phyloP scores from a whole-genome alignment of 805 yeast species.

The Metschnikowia cubensis region DNA sequence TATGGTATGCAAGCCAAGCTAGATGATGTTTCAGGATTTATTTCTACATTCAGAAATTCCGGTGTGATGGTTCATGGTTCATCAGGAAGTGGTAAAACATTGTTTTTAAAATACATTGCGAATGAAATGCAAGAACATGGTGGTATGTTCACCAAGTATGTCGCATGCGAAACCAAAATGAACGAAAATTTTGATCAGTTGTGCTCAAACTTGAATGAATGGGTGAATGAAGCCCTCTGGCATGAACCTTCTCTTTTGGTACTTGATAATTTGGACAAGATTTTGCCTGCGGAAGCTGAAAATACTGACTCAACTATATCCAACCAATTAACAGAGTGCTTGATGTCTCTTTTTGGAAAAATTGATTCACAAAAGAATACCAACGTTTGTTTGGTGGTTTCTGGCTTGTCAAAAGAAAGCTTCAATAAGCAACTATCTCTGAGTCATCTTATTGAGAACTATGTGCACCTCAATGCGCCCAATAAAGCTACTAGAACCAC shows the following conservation, averaged over 20 bases:
- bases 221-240: constrained; percentile 62
- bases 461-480: constrained; percentile 62
- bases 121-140: constrained; percentile 31
- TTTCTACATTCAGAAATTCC: constrained; percentile 41
- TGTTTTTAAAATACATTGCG: constrained; percentile 43
- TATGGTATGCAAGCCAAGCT: constrained; percentile 51
- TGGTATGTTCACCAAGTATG: constrained; percentile 44
- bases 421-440: constrained; percentile 58
- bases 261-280: constrained; percentile 72
- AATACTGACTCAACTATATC: constrained; percentile 59
- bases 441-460: constrained; percentile 67
- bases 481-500: constrained; percentile 54
- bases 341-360: constrained; percentile 43
- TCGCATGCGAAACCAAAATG: constrained; percentile 52
- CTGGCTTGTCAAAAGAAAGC: constrained; percentile 61
- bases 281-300: constrained; percentile 62
- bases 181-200: constrained; percentile 50
- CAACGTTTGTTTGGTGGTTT: constrained; percentile 54
- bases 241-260: constrained; percentile 70
- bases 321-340: constrained; percentile 59
- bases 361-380: constrained; percentile 42
- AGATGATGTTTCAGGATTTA: constrained; percentile 33
- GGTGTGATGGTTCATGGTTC: constrained; percentile 69
- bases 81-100: constrained; percentile 79
- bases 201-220: constrained; percentile 40